These are phyloP conservation scores for Arthrobotrys megalospora DNA, from an alignment of 2,329 filamentous ascomycete genomes.

Conservation along the genomic window DNA sequence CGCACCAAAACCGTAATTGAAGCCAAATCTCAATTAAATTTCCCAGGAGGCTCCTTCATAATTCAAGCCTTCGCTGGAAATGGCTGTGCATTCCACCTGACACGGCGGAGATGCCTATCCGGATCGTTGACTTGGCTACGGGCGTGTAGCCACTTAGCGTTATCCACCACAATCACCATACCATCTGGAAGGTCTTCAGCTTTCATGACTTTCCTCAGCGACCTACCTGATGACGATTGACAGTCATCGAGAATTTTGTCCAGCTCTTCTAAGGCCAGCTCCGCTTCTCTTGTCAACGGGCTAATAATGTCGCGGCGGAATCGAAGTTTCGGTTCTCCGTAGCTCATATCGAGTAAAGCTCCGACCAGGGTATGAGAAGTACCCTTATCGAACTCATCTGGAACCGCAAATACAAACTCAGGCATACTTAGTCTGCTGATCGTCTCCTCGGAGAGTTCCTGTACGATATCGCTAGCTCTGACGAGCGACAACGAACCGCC, in stretches of 20 bases:
- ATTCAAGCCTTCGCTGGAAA: constrained; percentile 22
- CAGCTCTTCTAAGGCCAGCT: constrained; percentile 65
- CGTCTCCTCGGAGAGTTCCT: constrained; percentile 53
- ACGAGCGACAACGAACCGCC: constrained; percentile 64
- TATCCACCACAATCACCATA: constrained; percentile 67
- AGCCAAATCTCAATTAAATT: too few species aligned
- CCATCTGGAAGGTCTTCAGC: constrained; percentile 64
- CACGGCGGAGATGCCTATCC: constrained; percentile 66
- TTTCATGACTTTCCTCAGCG: constrained; percentile 63
- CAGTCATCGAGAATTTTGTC: constrained; percentile 63
- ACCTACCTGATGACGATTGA: constrained; percentile 45
- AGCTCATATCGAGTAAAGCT: constrained; percentile 62
- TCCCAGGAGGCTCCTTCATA: not conserved
- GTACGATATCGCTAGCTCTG: constrained; percentile 58
- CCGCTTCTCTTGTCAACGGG: constrained; percentile 64
- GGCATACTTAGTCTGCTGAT: constrained; percentile 59
- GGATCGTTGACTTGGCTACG: constrained; percentile 66
- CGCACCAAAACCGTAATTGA: not conserved
- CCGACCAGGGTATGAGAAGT: constrained; percentile 62
- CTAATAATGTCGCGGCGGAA: constrained; percentile 66
- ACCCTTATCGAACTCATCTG: constrained; percentile 66
- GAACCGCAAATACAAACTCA: constrained; percentile 64
- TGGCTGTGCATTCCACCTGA: constrained; percentile 66
- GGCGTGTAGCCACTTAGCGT: constrained; percentile 67
- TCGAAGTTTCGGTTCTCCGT: constrained; percentile 62